A percentile compares a stretch with the other conserved stretches of the same genome.
phyloP scores from a whole-genome alignment of 495 filamentous ascomycete genomes.

The Evernia prunastri region DNA sequence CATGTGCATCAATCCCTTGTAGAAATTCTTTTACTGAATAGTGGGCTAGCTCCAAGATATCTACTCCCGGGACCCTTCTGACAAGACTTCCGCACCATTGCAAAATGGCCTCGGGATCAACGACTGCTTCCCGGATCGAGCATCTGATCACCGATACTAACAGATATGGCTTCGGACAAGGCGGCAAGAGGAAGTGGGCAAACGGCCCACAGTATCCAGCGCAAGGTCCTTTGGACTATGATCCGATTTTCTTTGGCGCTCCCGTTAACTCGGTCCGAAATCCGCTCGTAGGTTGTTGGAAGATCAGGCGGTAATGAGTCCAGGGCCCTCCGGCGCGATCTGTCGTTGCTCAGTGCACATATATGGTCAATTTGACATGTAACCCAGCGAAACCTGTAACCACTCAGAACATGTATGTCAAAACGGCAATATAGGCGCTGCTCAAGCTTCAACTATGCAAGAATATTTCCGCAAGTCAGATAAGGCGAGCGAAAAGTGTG shows the following conservation, averaged over 20 bases:
- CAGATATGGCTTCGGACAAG: neutral
- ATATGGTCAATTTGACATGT: constrained; percentile 8
- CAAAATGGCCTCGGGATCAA: constrained; percentile 2
- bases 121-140: neutral
- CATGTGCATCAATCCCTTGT: no score
- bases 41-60: no score
- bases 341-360: neutral
- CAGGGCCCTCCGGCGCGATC: neutral
- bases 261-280: no score
- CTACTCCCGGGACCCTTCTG: no score
- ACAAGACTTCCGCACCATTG: no score
- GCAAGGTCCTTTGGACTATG: neutral
- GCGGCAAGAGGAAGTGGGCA: neutral
- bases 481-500: no score
- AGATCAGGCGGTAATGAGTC: constrained; percentile 1
- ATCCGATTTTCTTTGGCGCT: neutral
- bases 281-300: constrained; percentile 1
- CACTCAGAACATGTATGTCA: neutral
- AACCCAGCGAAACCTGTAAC: constrained; percentile 7
- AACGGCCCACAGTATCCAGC: constrained; percentile 1
- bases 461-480: neutral
- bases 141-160: neutral
- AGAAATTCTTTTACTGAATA: no score
- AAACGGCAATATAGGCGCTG: neutral
- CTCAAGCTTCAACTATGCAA: neutral